Base-by-base conservation (phyloP, 129 eudicot species). In the Deinandra increscens region DNA sequence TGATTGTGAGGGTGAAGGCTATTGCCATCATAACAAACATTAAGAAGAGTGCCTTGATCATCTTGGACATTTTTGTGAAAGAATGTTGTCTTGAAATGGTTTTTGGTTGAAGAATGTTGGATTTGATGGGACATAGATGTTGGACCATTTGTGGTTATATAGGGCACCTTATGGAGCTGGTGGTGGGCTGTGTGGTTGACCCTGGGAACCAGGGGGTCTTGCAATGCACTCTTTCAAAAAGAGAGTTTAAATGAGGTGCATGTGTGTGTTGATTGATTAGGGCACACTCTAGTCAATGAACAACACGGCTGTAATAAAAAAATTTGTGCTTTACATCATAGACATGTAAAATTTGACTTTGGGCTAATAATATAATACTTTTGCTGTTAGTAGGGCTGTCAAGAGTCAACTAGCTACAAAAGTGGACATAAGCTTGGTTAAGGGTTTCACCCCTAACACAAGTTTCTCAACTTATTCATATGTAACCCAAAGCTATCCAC, bases 1-100 rank as follows among this genome's bases (percentile, higher is more conserved):
- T 38, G 20, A 33, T 65, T 26, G 70, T 60, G 79, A 90, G 82
- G 43, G 75, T 51, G 65, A 86, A 65, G 55, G 85, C 67, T 60
- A 84, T 9, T 13, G 82, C 85, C 55, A 79, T 64, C 46, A 82
- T 73, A 20, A 74, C 70, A 61, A 84, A 60, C 12, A 73, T 14
- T 68, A 83, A 29, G 77, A 83, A 45, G 74, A 82, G 15, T 50
- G 66, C 23, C 60, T 64, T 68, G 75, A 68, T 26, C 20, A 76
- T 46, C 11, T 68, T 76, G 18, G 75, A 68, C 75, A 76, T 76
- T 36, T 20, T 60, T 59, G 51, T n/a, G 74, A 66, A n/a, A 38
- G 68, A 31, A 34, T 7, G 20, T 2, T 19, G 42, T 4, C 26
- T 55, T 56, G 56, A 43, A 17, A 12, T 63, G 39, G 33, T 22